Conservation (phyloP, 2,329 filamentous ascomycete species). For the Aureobasidium zeae region DNA sequence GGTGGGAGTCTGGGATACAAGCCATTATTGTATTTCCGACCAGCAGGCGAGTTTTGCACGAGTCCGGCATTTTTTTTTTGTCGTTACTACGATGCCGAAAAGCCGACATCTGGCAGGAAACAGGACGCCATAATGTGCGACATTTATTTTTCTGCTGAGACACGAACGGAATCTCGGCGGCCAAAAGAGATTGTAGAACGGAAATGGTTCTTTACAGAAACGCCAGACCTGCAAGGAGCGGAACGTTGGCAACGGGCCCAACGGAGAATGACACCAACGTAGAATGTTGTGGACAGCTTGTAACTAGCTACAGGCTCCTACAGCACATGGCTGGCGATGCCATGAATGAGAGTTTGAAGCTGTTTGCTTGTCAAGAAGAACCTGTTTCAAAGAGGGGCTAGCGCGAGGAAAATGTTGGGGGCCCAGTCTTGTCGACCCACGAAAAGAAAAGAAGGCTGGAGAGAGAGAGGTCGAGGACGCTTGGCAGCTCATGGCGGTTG, state of each 20-base stretch:
- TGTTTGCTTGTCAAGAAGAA: constrained; percentile 12
- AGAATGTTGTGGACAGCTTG: constrained; percentile 12
- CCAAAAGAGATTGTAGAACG: neutral
- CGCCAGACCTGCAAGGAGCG: neutral
- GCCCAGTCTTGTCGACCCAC: constrained; percentile 14
- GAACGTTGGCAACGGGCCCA: constrained; percentile 8
- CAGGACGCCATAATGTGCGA: constrained; percentile 5
- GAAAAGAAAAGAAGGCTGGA: constrained; percentile 16
- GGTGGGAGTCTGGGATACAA: constrained; percentile 4
- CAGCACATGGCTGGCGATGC: constrained; percentile 12
- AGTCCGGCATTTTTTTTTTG: constrained; percentile 5
- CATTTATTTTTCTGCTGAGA: constrained; percentile 8
- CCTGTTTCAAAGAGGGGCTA: constrained; percentile 15
- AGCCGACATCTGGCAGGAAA: constrained; percentile 14
- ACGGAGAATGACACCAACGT: constrained; percentile 9
- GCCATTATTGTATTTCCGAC: constrained; percentile 6
- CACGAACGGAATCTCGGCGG: constrained; percentile 12
- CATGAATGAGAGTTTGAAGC: constrained; percentile 13
- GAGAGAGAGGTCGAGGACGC: constrained; percentile 4
- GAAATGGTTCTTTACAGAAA: neutral
- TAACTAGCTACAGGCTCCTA: constrained; percentile 3
- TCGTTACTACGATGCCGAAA: constrained; percentile 12
- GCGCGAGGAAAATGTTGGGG: constrained; percentile 15
- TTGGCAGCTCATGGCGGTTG: constrained; percentile 14
- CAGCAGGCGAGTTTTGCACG: constrained; percentile 9